Evolutionary conservation across 306 rosid species (phyloP).

Genomic region (Pachyrhizus erosus): DNA sequence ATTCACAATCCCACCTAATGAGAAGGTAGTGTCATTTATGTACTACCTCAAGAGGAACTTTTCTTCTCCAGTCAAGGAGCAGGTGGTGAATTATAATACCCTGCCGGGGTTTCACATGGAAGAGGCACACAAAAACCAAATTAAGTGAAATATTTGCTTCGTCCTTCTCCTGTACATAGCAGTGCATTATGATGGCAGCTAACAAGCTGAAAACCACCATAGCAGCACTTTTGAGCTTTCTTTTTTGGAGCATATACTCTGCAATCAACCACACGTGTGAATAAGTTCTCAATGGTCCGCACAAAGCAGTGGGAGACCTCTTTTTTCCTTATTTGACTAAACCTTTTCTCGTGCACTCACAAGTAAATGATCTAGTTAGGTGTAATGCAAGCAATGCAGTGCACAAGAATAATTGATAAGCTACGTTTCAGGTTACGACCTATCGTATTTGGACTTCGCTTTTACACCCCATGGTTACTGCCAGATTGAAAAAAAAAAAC

Average conservation of each 20-base stretch:
- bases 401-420: conserved; percentile 26
- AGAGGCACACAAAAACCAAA: conserved; percentile 68
- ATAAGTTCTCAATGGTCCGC: conserved; percentile 73
- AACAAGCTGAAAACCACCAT: conserved; percentile 66
- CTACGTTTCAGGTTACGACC: conserved; percentile 21
- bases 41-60: neutral
- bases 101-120: conserved; percentile 52
- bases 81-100: too few relatives aligned
- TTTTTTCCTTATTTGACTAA: conserved; percentile 68
- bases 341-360: conserved; percentile 36
- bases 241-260: conserved; percentile 49
- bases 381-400: conserved; percentile 17
- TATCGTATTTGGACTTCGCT: conserved; percentile 5
- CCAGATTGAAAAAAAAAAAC: neutral
- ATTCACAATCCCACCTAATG: neutral
- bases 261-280: conserved; percentile 64
- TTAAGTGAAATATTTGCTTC: conserved; percentile 63
- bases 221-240: conserved; percentile 62
- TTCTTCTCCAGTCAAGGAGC: neutral
- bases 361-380: conserved; percentile 11
- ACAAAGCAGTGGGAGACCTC: conserved; percentile 71
- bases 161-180: conserved; percentile 64
- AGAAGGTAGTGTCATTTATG: neutral
- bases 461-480: conserved; percentile 9
- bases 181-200: conserved; percentile 76